Evolutionary conservation across 2,329 filamentous ascomycete genomes (phyloP).

Genomic region (Fusarium staphyleae): DNA sequence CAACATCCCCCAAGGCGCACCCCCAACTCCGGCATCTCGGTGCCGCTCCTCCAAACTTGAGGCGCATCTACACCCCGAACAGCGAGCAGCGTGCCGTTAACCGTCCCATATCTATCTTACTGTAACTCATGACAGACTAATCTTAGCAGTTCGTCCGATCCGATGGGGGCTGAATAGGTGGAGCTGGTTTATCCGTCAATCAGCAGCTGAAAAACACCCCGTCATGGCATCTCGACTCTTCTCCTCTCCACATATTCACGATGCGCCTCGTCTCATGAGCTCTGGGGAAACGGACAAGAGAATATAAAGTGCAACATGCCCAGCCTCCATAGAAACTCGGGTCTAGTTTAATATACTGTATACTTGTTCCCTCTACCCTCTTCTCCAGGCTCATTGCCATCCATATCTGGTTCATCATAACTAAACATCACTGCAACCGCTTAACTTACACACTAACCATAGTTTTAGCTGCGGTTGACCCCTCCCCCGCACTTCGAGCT

Average conservation of each 20-base stretch:
- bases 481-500: slow-evolving; percentile 35
- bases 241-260: slow-evolving; percentile 33
- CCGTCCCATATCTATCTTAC: slow-evolving; percentile 11
- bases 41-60: slow-evolving; percentile 13
- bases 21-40: slow-evolving; percentile 23
- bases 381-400: not conserved
- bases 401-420: not conserved
- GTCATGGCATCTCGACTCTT: slow-evolving; percentile 31
- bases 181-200: slow-evolving; percentile 38
- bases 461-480: slow-evolving; percentile 13
- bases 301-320: slow-evolving; percentile 33
- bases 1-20: slow-evolving; percentile 23
- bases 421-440: slow-evolving; percentile 7
- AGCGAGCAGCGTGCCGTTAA: slow-evolving; percentile 22
- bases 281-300: slow-evolving; percentile 1
- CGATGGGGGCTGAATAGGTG: slow-evolving; percentile 29
- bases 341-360: slow-evolving; percentile 22
- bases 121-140: slow-evolving; percentile 32
- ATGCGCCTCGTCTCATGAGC: slow-evolving; percentile 32
- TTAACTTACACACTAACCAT: too few relatives aligned
- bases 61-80: slow-evolving; percentile 2
- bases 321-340: slow-evolving; percentile 4
- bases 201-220: slow-evolving; percentile 12
- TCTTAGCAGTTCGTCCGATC: not conserved
- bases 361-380: not conserved